Percentiles rank a stretch among this genome's conserved stretches.
Conservation (phyloP, 768 basidiomycete species). For the Termitomyces sp. region DNA sequence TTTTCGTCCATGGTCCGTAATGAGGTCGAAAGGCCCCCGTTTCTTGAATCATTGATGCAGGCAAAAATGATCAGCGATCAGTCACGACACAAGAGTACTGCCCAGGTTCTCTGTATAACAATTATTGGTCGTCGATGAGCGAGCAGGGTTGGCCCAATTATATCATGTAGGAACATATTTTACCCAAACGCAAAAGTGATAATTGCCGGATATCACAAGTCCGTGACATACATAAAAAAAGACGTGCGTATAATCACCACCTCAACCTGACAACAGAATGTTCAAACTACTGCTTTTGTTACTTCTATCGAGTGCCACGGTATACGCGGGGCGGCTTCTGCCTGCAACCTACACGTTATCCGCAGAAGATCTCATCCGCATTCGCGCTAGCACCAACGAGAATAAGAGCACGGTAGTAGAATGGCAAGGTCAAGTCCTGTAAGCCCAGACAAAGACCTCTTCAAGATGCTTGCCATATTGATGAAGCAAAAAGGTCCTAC, state of each 20-base stretch:
- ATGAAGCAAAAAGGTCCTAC: slow-evolving; percentile 11
- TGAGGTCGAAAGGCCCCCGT: too few species aligned
- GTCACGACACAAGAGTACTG: neutral
- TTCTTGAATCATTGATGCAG: too few species aligned
- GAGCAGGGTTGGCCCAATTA: neutral
- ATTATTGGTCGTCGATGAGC: neutral
- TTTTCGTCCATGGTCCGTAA: too few species aligned
- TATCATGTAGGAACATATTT: neutral
- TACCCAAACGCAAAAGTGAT: too few species aligned
- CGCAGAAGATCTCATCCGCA: slow-evolving; percentile 14
- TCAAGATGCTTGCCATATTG: neutral
- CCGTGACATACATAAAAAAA: neutral
- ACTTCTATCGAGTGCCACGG: neutral
- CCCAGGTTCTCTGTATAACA: neutral
- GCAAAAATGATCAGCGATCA: neutral
- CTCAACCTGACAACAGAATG: neutral
- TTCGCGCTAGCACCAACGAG: slow-evolving; percentile 17
- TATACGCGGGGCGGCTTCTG: too few species aligned
- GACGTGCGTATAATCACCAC: neutral
- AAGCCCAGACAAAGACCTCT: neutral
- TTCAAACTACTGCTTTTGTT: neutral
- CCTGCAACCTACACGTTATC: neutral
- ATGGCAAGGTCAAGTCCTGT: slow-evolving; percentile 19
- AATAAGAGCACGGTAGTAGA: slow-evolving; percentile 12
- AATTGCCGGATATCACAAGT: neutral